Evolutionary conservation across 352 stramenopile species (phyloP), one percentile per base, ranked within the genome.

Genomic region (Globisporangium radiosum): DNA sequence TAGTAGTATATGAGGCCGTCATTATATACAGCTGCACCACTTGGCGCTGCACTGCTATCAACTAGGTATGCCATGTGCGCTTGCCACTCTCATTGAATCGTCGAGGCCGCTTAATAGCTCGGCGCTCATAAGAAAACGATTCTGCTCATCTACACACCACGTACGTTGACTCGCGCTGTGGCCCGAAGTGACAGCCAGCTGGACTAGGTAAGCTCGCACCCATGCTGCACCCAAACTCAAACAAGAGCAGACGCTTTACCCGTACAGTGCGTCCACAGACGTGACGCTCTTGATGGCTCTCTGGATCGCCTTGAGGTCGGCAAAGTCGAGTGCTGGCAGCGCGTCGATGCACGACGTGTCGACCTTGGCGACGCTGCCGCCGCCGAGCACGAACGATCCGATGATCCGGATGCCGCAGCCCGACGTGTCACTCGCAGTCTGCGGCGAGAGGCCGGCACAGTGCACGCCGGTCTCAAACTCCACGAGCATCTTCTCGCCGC

Each of bases 401-500:
- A 78, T 54, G 14, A 75, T 61, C 25, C 54, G 25, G 45, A 65
- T 52, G 11, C 52, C 56, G 52, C 70, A 75, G 15, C 44, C 33
- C 17, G 52, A 54, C n/a, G 19, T 53, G 6, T 53, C 39, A 2
- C 42, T 56, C 15, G 48, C 37, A 4, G 51, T 48, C 11, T 52
- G 60, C 2, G 38, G 33, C 15, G 65, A 53, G 36, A 57, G 49
- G n/a, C 63, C 67, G 33, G 39, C 11, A 39, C 58, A 62, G 50
- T 75, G 70, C 5, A 47, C 52, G 14, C 70, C 70, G 33, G 64
- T 67, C 10, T 68, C 39, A 51, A 75, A 76, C 13, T 60, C 51
- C 11, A 78, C 33, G 3, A 68, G 15, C 33, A 69, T 50, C 52
- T 73, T 72, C 13, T 42, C 45, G 7, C 44, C 38, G 3, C 54